Evolutionary conservation across 2,329 filamentous ascomycete genomes (phyloP), one percentile per base, ranked within the genome.

Genomic region (Colletotrichum endophyticum): DNA sequence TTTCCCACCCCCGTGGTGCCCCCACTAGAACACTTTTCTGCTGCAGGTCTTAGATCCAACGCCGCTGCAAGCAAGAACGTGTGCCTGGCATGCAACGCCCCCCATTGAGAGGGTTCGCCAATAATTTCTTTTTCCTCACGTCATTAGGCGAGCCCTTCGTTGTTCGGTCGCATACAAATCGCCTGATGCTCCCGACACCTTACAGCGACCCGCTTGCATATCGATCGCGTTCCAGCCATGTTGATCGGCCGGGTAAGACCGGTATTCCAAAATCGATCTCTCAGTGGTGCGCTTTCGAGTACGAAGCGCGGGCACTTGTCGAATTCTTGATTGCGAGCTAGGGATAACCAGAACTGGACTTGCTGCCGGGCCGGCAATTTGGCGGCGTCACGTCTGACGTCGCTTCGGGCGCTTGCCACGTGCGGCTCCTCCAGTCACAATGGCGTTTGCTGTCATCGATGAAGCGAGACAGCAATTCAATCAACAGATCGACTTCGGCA

Each of bases 21-120:
- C 39, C n/a, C 39, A 57, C 44, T n/a, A 30, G 34, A 39, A 59
- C 49, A 28, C 44, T 22, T 28, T 59, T 27, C 15, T 32, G 62
- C 49, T 66, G 68, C 72, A 75, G 53, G 72, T 75, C 62, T 75
- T 62, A 36, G 68, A 62, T 49, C 32, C 36, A 27, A 53, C 36
- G 39, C 53, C 16, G 67, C 72, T 71, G 67, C 67, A 53, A 75
- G 39, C 30, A 70, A 22, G 30, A 39, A 25, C 11, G 28, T 15
- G 67, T 75, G 61, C 34, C 72, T 67, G 68, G 73, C 73, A 72
- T 72, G 62, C 36, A 34, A 59, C 36, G 49, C 32, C 30, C 15
- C 61, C 16, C 12, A 15, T 44, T 28, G 22, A 59, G 11, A 53
- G 57, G 19, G 28, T 39, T 66, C 61, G 59, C 34, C 57, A 27